These are phyloP conservation scores for Decorospora gaudefroyi DNA, from an alignment of 2,329 filamentous ascomycete species.

Conservation along the genomic window DNA sequence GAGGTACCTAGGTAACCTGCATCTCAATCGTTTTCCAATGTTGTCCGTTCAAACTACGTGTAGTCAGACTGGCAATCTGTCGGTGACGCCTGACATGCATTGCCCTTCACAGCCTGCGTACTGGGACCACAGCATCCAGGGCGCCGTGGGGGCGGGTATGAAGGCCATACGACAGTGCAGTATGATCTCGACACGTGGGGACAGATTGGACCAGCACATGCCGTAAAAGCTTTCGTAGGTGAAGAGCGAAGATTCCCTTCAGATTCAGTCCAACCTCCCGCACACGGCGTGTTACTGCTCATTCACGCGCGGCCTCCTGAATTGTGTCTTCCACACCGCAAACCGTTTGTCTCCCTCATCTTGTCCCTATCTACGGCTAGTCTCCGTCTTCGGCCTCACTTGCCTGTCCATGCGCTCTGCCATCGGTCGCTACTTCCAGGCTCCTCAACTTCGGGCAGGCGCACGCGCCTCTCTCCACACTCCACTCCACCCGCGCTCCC, in stretches of 20 bases:
- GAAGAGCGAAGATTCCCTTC: neutral
- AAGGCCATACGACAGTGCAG: conserved; percentile 33
- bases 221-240: conserved; percentile 14
- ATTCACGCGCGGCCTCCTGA: neutral
- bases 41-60: too few relatives aligned
- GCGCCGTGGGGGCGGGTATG: conserved; percentile 56
- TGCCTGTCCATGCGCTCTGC: conserved; percentile 2
- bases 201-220: conserved; percentile 4
- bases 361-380: neutral
- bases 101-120: conserved; percentile 57
- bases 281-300: neutral
- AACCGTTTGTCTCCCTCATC: neutral
- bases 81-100: conserved; percentile 41
- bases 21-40: too few relatives aligned
- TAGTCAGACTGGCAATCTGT: conserved; percentile 1
- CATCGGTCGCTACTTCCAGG: conserved; percentile 6
- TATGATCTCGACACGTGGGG: conserved; percentile 11
- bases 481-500: conserved; percentile 4
- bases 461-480: conserved; percentile 17
- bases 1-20: too few relatives aligned
- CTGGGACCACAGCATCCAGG: conserved; percentile 67
- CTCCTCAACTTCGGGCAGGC: conserved; percentile 12
- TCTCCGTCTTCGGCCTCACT: neutral
- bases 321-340: neutral
- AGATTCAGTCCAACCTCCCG: neutral